A percentile compares a stretch with the other conserved stretches of the same genome.
Evolutionary conservation across 2,329 filamentous ascomycete species (phyloP).

Genomic region (Xylaria sp.): DNA sequence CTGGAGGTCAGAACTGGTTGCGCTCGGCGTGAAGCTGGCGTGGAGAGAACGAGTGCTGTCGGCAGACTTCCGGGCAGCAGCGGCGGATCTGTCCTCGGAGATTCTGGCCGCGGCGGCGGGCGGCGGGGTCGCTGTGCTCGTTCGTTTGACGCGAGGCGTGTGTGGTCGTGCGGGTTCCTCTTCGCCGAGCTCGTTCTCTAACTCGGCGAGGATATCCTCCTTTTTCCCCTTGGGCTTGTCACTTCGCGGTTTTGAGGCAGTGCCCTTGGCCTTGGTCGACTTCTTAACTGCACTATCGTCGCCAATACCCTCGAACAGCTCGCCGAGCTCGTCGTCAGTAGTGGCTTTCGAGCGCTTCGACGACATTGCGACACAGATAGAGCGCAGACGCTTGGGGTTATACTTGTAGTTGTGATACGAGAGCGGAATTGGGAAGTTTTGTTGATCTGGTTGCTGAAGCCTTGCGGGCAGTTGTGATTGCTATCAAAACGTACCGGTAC

Average conservation of each 20-base stretch:
- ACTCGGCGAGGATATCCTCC: slow-evolving; percentile 85
- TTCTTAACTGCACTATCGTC: slow-evolving; percentile 63
- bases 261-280: slow-evolving; percentile 59
- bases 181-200: slow-evolving; percentile 79
- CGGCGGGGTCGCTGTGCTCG: slow-evolving; percentile 60
- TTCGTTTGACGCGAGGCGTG: slow-evolving; percentile 76
- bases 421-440: slow-evolving; percentile 8
- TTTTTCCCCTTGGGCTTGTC: slow-evolving; percentile 70
- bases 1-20: slow-evolving; percentile 69
- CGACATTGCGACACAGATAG: slow-evolving; percentile 59
- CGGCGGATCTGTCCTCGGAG: slow-evolving; percentile 70
- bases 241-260: slow-evolving; percentile 57
- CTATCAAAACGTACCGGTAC: background rate
- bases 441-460: background rate
- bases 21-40: slow-evolving; percentile 75
- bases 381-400: background rate
- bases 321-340: slow-evolving; percentile 71
- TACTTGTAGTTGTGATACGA: background rate
- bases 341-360: slow-evolving; percentile 68
- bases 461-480: background rate
- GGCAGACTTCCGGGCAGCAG: slow-evolving; percentile 72
- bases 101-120: slow-evolving; percentile 61
- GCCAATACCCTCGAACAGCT: slow-evolving; percentile 72
- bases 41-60: slow-evolving; percentile 80
- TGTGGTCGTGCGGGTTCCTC: slow-evolving; percentile 80